Conservation (phyloP, 495 filamentous ascomycete genomes). For the Penicillium diatomitis region DNA sequence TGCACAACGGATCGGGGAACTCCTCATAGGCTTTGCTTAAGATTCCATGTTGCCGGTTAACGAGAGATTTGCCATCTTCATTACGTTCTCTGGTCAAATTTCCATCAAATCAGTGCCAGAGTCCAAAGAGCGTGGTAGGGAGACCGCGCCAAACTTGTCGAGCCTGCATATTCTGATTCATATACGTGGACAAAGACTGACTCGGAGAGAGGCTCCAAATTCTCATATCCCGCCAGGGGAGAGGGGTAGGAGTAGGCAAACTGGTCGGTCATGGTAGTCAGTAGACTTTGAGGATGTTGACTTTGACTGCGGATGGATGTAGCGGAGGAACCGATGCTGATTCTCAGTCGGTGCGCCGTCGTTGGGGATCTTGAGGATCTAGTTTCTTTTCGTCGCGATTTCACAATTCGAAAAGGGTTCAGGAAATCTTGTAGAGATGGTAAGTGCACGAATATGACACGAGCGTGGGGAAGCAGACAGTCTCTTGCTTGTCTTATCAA, state of each 20-base stretch:
- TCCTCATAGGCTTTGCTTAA: conserved; percentile 55
- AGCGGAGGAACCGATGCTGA: too few relatives aligned
- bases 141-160: not conserved
- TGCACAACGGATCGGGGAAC: conserved; percentile 56
- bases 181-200: conserved; percentile 23
- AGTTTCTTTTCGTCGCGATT: too few relatives aligned
- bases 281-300: not conserved
- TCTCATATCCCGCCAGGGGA: conserved; percentile 58
- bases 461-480: too few relatives aligned
- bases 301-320: not conserved
- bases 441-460: too few relatives aligned
- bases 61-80: conserved; percentile 59
- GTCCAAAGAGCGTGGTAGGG: not conserved
- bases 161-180: not conserved
- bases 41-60: conserved; percentile 47
- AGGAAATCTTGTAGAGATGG: too few relatives aligned
- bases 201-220: conserved; percentile 51
- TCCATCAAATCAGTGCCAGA: not conserved
- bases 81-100: conserved; percentile 24
- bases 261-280: conserved; percentile 26
- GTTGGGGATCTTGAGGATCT: too few relatives aligned
- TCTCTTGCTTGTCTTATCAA: too few relatives aligned
- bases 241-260: conserved; percentile 47
- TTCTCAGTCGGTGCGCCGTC: not conserved
- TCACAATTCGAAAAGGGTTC: too few relatives aligned